These are phyloP conservation scores for Leishmania martiniquensis DNA, from an alignment of 208 protist species.

Conservation along the genomic window DNA sequence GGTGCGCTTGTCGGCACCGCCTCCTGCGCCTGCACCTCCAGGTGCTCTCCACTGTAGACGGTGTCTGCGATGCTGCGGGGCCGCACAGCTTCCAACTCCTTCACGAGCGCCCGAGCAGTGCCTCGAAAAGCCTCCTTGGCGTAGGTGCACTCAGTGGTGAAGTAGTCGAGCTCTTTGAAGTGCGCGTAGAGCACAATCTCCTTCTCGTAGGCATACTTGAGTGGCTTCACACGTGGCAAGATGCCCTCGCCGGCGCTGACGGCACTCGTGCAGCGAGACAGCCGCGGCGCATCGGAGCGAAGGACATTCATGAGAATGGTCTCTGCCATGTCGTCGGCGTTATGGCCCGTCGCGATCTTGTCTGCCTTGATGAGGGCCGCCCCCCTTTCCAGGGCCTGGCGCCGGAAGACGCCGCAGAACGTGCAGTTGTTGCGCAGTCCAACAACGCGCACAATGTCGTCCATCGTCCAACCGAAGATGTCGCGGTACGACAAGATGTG, in stretches of 20 bases:
- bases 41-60: constrained; percentile 88
- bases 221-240: constrained; percentile 95
- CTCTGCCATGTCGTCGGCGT: constrained; percentile 98
- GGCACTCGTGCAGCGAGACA: constrained; percentile 88
- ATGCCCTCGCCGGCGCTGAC: constrained; percentile 45
- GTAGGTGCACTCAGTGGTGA: constrained; percentile 98
- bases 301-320: constrained; percentile 98
- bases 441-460: constrained; percentile 95
- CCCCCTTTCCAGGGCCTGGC: constrained; percentile 96
- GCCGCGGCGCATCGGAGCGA: constrained; percentile 93
- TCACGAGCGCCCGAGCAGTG: constrained; percentile 92
- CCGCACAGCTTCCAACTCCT: constrained; percentile 93
- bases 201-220: constrained; percentile 98
- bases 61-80: constrained; percentile 93
- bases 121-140: constrained; percentile 97
- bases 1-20: constrained; percentile 40
- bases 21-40: constrained; percentile 64
- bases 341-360: constrained; percentile 98
- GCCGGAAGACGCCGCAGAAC: constrained; percentile 98
- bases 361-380: constrained; percentile 84
- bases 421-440: constrained; percentile 97
- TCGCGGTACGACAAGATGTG: constrained; percentile 96
- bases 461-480: constrained; percentile 98
- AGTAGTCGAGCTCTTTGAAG: constrained; percentile 98
- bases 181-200: constrained; percentile 99